These are phyloP conservation scores for Podospora pseudoanserina DNA, from an alignment of 495 filamentous ascomycete genomes.

Conservation along the genomic window DNA sequence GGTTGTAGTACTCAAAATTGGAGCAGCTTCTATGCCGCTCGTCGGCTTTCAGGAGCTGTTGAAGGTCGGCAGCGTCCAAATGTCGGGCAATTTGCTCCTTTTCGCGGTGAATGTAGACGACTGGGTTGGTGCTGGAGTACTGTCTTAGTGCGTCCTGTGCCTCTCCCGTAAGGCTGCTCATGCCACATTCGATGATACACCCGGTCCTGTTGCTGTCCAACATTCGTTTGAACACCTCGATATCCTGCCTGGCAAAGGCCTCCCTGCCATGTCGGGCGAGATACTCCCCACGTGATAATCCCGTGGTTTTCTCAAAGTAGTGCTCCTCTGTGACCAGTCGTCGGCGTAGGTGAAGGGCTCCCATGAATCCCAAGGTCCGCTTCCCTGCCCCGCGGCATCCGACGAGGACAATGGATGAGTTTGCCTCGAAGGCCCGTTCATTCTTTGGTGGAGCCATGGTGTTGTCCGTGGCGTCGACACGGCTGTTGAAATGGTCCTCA, in stretches of 20 bases:
- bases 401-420: constrained; percentile 70
- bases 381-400: constrained; percentile 75
- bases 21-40: constrained; percentile 61
- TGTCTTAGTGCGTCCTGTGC: constrained; percentile 57
- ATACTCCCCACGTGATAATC: constrained; percentile 58
- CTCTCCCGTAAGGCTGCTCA: constrained; percentile 50
- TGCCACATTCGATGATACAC: constrained; percentile 69
- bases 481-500: not conserved
- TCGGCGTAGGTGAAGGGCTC: constrained; percentile 65
- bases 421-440: constrained; percentile 50
- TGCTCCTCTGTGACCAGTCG: constrained; percentile 69
- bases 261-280: constrained; percentile 57
- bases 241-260: constrained; percentile 59
- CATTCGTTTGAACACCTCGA: constrained; percentile 60
- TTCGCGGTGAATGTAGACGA: constrained; percentile 70
- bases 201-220: constrained; percentile 59
- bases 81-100: constrained; percentile 61
- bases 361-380: constrained; percentile 71
- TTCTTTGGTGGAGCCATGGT: constrained; percentile 34
- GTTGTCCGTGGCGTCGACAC: not conserved
- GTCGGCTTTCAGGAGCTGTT: constrained; percentile 50
- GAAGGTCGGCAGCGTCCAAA: constrained; percentile 57
- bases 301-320: constrained; percentile 64
- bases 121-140: constrained; percentile 62
- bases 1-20: constrained; percentile 78